Conservation (phyloP, 2,329 filamentous ascomycete genomes). For the Ustilaginoidea virens region DNA sequence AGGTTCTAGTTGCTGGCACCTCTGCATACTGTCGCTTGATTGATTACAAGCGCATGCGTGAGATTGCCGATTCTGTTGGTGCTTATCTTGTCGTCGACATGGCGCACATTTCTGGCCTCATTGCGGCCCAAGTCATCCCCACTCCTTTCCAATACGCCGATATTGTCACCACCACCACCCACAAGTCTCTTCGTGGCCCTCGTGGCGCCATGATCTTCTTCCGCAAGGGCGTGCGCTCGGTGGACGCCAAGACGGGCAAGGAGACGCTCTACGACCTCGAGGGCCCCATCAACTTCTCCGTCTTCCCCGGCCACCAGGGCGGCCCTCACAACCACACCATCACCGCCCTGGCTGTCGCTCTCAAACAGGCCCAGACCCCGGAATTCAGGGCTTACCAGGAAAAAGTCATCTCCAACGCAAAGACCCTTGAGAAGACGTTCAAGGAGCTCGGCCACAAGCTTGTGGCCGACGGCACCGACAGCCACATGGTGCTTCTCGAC, state of each 20-base stretch:
- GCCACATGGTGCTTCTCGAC: conserved; percentile 92
- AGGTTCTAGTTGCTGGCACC: conserved; percentile 90
- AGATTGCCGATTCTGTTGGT: conserved; percentile 85
- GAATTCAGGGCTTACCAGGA: conserved; percentile 94
- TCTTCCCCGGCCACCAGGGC: conserved; percentile 97
- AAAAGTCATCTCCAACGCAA: conserved; percentile 84
- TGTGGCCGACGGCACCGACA: conserved; percentile 90
- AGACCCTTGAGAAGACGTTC: conserved; percentile 72
- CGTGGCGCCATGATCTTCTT: conserved; percentile 99
- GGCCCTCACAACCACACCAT: conserved; percentile 99
- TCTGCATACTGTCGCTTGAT: conserved; percentile 97
- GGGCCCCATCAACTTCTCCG: conserved; percentile 93
- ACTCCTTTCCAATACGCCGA: conserved; percentile 88
- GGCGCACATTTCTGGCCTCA: conserved; percentile 95
- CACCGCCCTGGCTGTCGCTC: conserved; percentile 83
- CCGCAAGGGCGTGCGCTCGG: conserved; percentile 86
- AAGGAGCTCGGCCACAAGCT: conserved; percentile 86
- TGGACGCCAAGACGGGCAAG: conserved; percentile 82
- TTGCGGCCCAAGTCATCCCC: conserved; percentile 84
- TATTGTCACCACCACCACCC: conserved; percentile 94
- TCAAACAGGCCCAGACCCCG: conserved; percentile 80
- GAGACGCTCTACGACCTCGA: conserved; percentile 86
- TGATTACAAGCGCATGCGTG: conserved; percentile 89
- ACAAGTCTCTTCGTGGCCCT: conserved; percentile 96
- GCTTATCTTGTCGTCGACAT: conserved; percentile 96